These are phyloP conservation scores for Auxenochlorella pyrenoidosa DNA, from an alignment of 139 green algal species.

Conservation along the genomic window DNA sequence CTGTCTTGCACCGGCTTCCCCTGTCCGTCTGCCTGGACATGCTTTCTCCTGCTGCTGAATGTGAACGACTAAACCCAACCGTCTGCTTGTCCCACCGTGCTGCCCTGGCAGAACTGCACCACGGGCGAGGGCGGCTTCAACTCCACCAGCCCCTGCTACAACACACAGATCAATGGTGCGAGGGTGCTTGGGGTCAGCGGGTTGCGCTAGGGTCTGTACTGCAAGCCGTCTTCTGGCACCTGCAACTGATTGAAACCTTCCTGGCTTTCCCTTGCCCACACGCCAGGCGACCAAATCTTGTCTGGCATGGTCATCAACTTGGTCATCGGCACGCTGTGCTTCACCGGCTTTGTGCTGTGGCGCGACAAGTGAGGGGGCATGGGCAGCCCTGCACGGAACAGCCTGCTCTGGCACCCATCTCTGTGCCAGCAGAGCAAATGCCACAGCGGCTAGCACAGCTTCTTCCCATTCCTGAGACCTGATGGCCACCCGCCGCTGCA, in stretches of 20 bases:
- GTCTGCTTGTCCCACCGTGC: no score
- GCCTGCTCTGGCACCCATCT: background rate
- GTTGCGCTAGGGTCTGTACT: no score
- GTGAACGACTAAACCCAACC: no score
- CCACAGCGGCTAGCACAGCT: no score
- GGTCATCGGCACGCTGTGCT: conserved; percentile 34
- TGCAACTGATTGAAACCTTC: no score
- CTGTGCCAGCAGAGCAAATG: background rate
- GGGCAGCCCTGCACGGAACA: background rate
- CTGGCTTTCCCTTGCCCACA: background rate
- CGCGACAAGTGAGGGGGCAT: conserved; percentile 8
- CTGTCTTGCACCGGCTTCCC: no score
- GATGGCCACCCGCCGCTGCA: background rate
- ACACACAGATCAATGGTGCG: conserved; percentile 1
- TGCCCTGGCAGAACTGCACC: background rate
- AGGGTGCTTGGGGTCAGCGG: no score
- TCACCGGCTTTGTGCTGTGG: conserved; percentile 42
- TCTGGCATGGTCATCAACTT: conserved; percentile 33
- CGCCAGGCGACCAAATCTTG: conserved; percentile 2
- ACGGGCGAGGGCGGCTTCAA: background rate
- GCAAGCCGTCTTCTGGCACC: no score
- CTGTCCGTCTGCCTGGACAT: no score
- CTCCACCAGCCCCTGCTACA: background rate
- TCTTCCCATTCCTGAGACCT: background rate
- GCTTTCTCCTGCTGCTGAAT: no score